Evolutionary conservation across 2,329 filamentous ascomycete genomes (phyloP).

Genomic region (Sporothrix protearum): DNA sequence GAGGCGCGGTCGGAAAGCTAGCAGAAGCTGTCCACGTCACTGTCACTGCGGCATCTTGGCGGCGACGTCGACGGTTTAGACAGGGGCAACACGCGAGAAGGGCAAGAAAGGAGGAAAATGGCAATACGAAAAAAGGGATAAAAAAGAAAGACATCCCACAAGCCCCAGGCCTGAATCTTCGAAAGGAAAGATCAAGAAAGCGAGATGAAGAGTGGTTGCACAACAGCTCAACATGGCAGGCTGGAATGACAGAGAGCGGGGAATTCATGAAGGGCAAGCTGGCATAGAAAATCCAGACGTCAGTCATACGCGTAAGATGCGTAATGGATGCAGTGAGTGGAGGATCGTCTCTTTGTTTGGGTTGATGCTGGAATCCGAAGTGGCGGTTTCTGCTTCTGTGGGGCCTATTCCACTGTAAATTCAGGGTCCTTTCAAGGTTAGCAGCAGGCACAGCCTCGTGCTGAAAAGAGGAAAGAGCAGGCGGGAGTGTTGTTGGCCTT

Average conservation of each 20-base stretch:
- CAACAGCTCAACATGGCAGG: neutral
- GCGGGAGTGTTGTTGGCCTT: neutral
- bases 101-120: neutral
- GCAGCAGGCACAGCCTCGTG: slow-evolving; percentile 11
- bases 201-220: neutral
- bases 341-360: neutral
- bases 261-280: neutral
- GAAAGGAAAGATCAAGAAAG: neutral
- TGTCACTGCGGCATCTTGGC: slow-evolving; percentile 10
- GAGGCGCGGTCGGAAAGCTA: neutral
- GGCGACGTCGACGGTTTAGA: neutral
- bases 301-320: neutral
- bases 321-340: neutral
- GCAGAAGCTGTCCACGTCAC: slow-evolving; percentile 10
- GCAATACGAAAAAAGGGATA: neutral
- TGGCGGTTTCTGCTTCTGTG: neutral
- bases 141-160: neutral
- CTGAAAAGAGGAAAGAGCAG: neutral
- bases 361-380: neutral
- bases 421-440: neutral
- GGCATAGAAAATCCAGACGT: neutral
- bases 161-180: neutral
- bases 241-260: neutral
- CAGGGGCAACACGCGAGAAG: neutral
- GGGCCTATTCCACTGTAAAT: neutral